Evolutionary conservation across 495 filamentous ascomycete species (phyloP).

Genomic region (Pyrenopolyporus hunteri): DNA sequence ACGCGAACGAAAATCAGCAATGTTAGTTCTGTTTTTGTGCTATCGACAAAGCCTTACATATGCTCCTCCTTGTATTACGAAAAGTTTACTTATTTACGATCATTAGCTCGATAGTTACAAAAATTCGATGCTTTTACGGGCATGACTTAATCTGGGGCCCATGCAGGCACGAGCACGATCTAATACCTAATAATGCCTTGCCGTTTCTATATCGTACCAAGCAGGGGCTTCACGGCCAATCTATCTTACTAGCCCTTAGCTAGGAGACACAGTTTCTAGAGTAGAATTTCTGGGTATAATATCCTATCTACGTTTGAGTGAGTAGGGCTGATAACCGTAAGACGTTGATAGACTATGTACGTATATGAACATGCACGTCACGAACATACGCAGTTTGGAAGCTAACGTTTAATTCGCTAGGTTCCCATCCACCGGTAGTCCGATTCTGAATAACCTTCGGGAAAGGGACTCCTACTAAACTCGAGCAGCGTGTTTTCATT

Average conservation of each 20-base stretch:
- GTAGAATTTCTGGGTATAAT: no score
- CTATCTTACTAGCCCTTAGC: background rate
- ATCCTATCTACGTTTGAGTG: no score
- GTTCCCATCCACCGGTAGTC: no score
- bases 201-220: background rate
- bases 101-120: conserved; percentile 3
- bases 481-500: no score
- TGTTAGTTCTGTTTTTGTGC: conserved; percentile 40
- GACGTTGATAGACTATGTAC: no score
- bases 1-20: conserved; percentile 18
- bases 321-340: no score
- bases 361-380: no score
- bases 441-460: no score
- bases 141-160: background rate
- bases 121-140: conserved; percentile 22
- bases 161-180: background rate
- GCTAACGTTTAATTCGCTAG: no score
- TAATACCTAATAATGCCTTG: background rate
- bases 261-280: background rate
- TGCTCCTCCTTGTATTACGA: conserved; percentile 41
- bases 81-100: conserved; percentile 33
- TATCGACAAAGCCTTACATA: conserved; percentile 36
- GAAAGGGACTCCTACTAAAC: no score
- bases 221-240: background rate
- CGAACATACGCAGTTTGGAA: no score